These are phyloP conservation scores for Fusarium longipes DNA, from an alignment of 2,329 filamentous ascomycete genomes.

Conservation along the genomic window DNA sequence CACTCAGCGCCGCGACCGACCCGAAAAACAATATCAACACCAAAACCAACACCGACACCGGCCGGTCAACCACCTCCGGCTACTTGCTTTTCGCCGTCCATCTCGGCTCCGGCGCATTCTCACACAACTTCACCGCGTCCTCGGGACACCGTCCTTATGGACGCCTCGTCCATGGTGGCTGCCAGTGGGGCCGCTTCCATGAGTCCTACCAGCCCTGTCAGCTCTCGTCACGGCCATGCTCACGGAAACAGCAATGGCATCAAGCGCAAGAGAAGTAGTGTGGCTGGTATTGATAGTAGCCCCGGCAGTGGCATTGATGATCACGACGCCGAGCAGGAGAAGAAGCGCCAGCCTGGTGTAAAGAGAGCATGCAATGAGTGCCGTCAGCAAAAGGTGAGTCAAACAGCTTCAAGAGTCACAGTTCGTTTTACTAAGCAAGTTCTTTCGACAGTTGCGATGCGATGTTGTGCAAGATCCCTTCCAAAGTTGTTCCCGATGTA, in stretches of 20 bases:
- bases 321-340: constrained; percentile 69
- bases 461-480: constrained; percentile 87
- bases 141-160: constrained; percentile 53
- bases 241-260: constrained; percentile 55
- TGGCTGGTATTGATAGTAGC: constrained; percentile 67
- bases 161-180: constrained; percentile 59
- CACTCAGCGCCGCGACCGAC: constrained; percentile 40
- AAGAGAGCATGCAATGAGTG: constrained; percentile 89
- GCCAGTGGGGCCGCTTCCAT: constrained; percentile 59
- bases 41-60: constrained; percentile 46
- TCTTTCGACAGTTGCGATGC: constrained; percentile 73
- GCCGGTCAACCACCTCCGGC: constrained; percentile 34
- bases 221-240: constrained; percentile 59
- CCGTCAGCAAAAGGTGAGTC: constrained; percentile 82
- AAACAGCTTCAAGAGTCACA: background rate
- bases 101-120: constrained; percentile 28
- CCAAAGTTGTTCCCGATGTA: constrained; percentile 79
- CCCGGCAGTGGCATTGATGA: constrained; percentile 64
- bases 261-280: constrained; percentile 70
- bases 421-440: constrained; percentile 15
- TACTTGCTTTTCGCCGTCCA: constrained; percentile 16
- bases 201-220: constrained; percentile 67
- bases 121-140: constrained; percentile 15
- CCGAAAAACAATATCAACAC: constrained; percentile 43
- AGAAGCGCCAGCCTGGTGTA: constrained; percentile 74